Conservation (phyloP, 495 filamentous ascomycete genomes). For the Diplogelasinospora grovesii region DNA sequence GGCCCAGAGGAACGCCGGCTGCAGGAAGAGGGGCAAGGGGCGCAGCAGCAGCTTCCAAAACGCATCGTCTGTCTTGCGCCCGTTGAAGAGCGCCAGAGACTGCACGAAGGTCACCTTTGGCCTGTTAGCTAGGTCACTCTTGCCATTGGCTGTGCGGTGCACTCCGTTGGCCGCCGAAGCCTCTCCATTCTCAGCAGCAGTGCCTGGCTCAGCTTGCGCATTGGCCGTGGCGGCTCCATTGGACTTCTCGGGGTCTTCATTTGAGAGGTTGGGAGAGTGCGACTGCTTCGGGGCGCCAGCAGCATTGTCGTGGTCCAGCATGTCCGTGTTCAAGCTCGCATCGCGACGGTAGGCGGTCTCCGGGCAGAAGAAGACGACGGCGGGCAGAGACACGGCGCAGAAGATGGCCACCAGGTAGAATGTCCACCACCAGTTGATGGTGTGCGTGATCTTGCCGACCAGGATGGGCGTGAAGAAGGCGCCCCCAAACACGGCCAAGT, state of each 20-base stretch:
- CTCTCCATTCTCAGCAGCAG: too few species aligned
- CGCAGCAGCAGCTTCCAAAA: constrained; percentile 62
- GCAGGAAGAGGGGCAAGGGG: constrained; percentile 57
- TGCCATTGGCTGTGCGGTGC: neutral
- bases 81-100: constrained; percentile 67
- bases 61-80: constrained; percentile 59
- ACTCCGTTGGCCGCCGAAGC: constrained; percentile 1
- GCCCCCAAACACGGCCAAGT: constrained; percentile 82
- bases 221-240: neutral
- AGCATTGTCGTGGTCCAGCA: constrained; percentile 13
- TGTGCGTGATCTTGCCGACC: constrained; percentile 75
- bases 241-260: constrained; percentile 17
- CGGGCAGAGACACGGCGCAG: constrained; percentile 52
- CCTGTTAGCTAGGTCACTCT: neutral
- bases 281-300: neutral
- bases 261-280: neutral
- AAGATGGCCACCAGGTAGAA: constrained; percentile 75
- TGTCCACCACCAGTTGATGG: constrained; percentile 71
- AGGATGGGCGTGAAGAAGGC: constrained; percentile 88
- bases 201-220: too few species aligned
- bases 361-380: constrained; percentile 71
- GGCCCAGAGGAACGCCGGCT: constrained; percentile 85
- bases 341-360: constrained; percentile 75
- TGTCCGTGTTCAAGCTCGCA: constrained; percentile 55
- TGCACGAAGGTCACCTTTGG: constrained; percentile 47